Conservation (phyloP, 2,329 filamentous ascomycete species). For the Aspergillus aculeatinus region DNA sequence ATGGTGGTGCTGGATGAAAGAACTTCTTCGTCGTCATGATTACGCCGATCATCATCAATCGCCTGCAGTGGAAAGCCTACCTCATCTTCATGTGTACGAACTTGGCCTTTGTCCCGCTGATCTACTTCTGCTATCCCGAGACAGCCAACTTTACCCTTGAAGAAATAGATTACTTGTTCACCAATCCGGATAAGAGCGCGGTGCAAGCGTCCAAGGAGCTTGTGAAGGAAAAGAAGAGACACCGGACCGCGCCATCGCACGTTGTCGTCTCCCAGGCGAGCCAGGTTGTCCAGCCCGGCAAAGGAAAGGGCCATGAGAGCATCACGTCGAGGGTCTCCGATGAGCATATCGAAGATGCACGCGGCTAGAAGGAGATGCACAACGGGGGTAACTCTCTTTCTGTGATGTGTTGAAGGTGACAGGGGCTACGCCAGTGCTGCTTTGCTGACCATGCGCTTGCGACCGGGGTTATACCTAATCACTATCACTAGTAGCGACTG, state of each 20-base stretch:
- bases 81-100: conserved; percentile 39
- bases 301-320: conserved; percentile 6
- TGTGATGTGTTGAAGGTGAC: not conserved
- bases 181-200: conserved; percentile 16
- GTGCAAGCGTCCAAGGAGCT: conserved; percentile 22
- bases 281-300: not conserved
- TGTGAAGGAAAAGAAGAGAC: conserved; percentile 17
- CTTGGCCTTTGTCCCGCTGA: conserved; percentile 33
- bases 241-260: conserved; percentile 4
- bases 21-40: conserved; percentile 49
- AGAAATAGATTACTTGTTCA: conserved; percentile 46
- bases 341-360: conserved; percentile 17
- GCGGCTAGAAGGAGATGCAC: not conserved
- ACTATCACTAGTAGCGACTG: not conserved
- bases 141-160: conserved; percentile 44
- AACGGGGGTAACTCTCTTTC: not conserved
- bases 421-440: not conserved
- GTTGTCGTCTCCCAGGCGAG: conserved; percentile 7
- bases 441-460: not conserved
- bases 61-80: conserved; percentile 37
- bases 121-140: conserved; percentile 50
- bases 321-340: conserved; percentile 3
- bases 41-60: conserved; percentile 34
- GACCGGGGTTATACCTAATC: not conserved
- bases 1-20: not conserved